Conservation (phyloP, 1,284 basidiomycete genomes). For the Filobasidium uniguttulatum region DNA sequence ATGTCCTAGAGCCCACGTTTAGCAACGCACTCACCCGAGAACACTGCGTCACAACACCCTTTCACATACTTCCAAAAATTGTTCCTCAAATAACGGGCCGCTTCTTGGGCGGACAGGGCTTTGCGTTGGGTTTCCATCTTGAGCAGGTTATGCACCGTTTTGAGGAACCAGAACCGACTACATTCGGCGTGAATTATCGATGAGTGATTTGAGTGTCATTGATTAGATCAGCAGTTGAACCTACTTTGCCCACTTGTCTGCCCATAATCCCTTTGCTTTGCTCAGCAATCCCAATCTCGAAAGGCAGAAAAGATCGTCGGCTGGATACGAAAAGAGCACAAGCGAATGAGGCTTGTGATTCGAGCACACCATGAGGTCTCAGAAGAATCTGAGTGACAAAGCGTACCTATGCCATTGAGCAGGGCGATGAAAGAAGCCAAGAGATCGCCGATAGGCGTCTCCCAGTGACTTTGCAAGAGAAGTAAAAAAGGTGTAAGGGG, state of each 20-base stretch:
- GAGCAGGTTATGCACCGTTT: conserved; percentile 6
- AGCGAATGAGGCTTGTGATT: neutral
- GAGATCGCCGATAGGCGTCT: neutral
- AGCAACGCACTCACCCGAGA: conserved; percentile 6
- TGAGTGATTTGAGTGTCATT: neutral
- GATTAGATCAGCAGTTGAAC: neutral
- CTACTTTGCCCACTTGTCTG: conserved; percentile 16
- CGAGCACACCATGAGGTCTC: neutral
- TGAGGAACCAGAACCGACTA: conserved; percentile 14
- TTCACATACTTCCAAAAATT: conserved; percentile 11
- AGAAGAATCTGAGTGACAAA: neutral
- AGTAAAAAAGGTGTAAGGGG: neutral
- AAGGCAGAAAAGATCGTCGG: conserved; percentile 13
- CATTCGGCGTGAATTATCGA: neutral
- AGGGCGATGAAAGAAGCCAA: neutral
- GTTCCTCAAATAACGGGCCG: neutral
- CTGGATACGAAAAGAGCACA: neutral
- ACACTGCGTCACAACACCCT: conserved; percentile 9
- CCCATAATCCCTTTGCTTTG: conserved; percentile 12
- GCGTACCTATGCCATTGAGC: neutral
- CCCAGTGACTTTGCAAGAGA: neutral
- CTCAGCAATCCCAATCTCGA: conserved; percentile 9
- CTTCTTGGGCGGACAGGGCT: neutral
- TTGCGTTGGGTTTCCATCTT: conserved; percentile 5
- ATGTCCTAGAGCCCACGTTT: neutral